Base-by-base conservation (phyloP, 495 filamentous ascomycete genomes). In the Podospora sp. region DNA sequence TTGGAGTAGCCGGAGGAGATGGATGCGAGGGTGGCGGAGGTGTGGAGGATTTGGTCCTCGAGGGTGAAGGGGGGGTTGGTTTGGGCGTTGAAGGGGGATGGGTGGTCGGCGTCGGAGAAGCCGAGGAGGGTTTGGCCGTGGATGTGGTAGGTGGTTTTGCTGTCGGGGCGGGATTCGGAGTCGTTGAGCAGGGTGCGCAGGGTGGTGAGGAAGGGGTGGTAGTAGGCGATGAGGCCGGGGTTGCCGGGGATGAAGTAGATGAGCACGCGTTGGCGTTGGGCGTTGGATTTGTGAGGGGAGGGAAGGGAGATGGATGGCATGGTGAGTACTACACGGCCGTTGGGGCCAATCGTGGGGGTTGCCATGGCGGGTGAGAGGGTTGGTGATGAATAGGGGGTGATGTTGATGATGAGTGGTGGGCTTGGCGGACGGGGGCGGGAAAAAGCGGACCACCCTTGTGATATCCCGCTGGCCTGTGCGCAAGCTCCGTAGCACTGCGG, bases 151-250 rank as follows among this genome's bases (percentile, higher is more conserved):
- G 66, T 8, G 1, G 24, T 18, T 36, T 21, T 58, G n/a, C 36
- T 53, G 4, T 49, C 27, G 1, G 50, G 40, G 14, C 36, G 26
- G 0, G 69, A 59, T 21, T 75, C 63, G 29, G 51, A 65, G 33
- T 75, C 72, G 27, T 81, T 65, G 62, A 83, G 65, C 21, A 80
- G 70, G 21, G 65, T 35, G 14, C 78, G 65, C n/a, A 87, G 72
- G 53, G 80, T 69, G 22, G 77, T 55, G 77, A 87, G 81, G 76
- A 96, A 97, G 1, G 85, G 81, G 40, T 82, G 75, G 77, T 97
- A 98, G 81, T 93, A 97, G 33, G 78, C 80, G 55, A 97, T 88
- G 36, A 97, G 79, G 0, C 94, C 94, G 11, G 94, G 94, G 68
- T 97, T 97, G 18, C 94, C 94, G 27, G 92, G 83, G 50, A 97